Evolutionary conservation across 2,329 filamentous ascomycete species (phyloP), one percentile per base, ranked within the genome.

Genomic region (Myriosclerotinia duriaeana): DNA sequence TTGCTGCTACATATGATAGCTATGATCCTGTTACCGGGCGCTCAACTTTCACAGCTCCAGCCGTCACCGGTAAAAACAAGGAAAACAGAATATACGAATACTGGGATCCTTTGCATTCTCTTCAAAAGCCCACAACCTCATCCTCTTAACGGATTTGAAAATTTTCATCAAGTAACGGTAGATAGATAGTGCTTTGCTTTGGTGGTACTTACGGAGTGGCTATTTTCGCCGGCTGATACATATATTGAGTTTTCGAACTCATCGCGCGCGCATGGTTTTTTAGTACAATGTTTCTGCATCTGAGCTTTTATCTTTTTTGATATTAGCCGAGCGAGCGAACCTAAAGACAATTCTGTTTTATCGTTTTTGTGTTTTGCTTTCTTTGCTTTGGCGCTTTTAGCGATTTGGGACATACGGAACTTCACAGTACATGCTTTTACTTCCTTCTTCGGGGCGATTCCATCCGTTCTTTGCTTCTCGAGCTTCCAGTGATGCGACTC

Each of bases 31-130:
- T 74, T 9, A 83, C 80, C 2, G 86, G 87, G 0, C 74, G 85
- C 30, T 86, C 85, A 14, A 82, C 75, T 0, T 89, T 84, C 74
- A 78, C 76, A 30, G 85, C 86, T 6, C 86, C 86, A 0, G 82
- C 84, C 1, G 77, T 87, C 2, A 81, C 77, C 4, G 80, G 80
- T 0, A 72, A 71, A 3, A 78, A 74, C n/a, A 82, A 79, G 72
- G 77, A 78, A n/a, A 78, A 79, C 55, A 79, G 77, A 72, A 75
- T 82, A 2, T 88, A 87, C 72, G 79, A 80, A 69, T 88, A 89
- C 74, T 79, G 84, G 68, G 86, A 89, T 69, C 85, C 86, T 4
- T 52, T 53, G 42, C 64, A 62, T 48, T 66, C 64, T 62, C 58
- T 66, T 26, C 40, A 38, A 2, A 52, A 50, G 50, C 44, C 53